Percentiles rank a stretch among this genome's conserved stretches.
phyloP scores from a whole-genome alignment of 805 yeast genomes.

The Schwanniomyces polymorphus region DNA sequence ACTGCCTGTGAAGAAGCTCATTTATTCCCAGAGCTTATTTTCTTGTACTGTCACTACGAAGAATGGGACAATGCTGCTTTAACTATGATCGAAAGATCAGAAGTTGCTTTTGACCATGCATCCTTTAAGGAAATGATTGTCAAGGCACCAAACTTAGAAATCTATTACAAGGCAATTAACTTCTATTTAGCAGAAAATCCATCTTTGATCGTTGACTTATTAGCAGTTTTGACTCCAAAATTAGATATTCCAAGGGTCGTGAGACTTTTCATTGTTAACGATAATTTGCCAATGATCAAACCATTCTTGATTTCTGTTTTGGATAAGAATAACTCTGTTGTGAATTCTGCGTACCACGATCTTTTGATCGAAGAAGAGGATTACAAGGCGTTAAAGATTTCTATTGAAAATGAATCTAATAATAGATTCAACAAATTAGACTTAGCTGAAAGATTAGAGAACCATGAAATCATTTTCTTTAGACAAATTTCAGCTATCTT shows the following conservation, averaged over 20 bases:
- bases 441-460: conserved; percentile 89
- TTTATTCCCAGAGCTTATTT: conserved; percentile 93
- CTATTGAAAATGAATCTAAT: conserved; percentile 73
- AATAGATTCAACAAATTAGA: conserved; percentile 92
- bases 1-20: conserved; percentile 93
- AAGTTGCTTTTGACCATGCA: conserved; percentile 88
- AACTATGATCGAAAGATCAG: conserved; percentile 93
- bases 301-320: conserved; percentile 91
- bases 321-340: conserved; percentile 85
- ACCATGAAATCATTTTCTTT: conserved; percentile 87
- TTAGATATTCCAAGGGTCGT: conserved; percentile 94
- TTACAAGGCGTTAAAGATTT: conserved; percentile 81
- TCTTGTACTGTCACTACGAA: conserved; percentile 96
- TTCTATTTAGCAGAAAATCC: conserved; percentile 94
- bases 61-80: conserved; percentile 99
- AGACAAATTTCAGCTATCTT: conserved; percentile 94
- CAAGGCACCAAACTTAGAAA: conserved; percentile 93
- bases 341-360: conserved; percentile 94
- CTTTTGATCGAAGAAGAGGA: conserved; percentile 95
- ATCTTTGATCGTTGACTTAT: conserved; percentile 79
- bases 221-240: conserved; percentile 82
- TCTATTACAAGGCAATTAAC: conserved; percentile 94
- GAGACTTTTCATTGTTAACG: conserved; percentile 90
- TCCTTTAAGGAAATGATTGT: conserved; percentile 94
- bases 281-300: conserved; percentile 93